These are phyloP conservation scores for Naganishia onofrii DNA, from an alignment of 768 basidiomycete genomes.

Conservation along the genomic window DNA sequence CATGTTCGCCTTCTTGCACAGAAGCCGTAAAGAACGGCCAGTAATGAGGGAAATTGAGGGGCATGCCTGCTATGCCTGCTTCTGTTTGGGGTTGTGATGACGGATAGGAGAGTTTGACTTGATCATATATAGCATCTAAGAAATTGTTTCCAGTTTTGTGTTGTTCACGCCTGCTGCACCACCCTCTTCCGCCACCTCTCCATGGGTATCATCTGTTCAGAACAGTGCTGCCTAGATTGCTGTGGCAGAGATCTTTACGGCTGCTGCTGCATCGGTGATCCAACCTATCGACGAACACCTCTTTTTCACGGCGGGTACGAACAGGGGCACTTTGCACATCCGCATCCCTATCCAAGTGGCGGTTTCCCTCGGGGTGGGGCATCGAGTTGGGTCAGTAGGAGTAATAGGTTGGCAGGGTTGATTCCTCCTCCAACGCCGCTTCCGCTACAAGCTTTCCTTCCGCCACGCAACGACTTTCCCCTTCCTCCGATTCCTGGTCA, in stretches of 20 bases:
- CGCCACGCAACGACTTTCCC: too few species aligned
- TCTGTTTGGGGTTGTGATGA: too few species aligned
- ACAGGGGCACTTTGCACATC: constrained; percentile 2
- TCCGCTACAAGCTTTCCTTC: not conserved
- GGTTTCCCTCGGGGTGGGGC: not conserved
- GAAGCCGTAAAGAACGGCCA: too few species aligned
- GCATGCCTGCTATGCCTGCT: too few species aligned
- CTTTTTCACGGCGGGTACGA: too few species aligned
- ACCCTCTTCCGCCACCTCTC: not conserved
- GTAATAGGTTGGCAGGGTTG: constrained; percentile 7
- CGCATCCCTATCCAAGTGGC: constrained; percentile 15
- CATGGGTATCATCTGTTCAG: constrained; percentile 8
- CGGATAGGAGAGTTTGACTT: not conserved
- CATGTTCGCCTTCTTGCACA: too few species aligned
- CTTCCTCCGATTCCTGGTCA: too few species aligned
- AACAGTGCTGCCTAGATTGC: constrained; percentile 20
- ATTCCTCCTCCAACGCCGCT: not conserved
- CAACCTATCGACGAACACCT: not conserved
- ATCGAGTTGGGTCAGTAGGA: not conserved
- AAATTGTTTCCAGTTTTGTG: not conserved
- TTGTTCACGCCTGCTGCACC: not conserved
- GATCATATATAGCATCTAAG: not conserved
- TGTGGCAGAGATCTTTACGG: constrained; percentile 10
- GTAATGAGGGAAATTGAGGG: too few species aligned
- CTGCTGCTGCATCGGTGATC: constrained; percentile 14